Percentiles rank a stretch among this genome's conserved stretches.
phyloP scores from a whole-genome alignment of 1,139 yeast species.

The Yamadazyma sp. region DNA sequence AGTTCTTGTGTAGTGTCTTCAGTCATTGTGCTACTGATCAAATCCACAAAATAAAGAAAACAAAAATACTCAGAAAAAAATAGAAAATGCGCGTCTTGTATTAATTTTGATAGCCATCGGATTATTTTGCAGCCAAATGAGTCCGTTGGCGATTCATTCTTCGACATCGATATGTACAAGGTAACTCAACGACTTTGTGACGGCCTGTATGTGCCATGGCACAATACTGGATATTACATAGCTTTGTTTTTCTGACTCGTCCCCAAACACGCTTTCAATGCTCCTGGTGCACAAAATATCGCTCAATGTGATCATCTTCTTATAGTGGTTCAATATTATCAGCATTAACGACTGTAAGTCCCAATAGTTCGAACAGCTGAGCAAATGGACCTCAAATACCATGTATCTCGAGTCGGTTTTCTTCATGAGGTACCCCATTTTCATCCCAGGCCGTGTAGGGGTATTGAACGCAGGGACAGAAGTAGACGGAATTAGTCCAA shows the following conservation, averaged over 20 bases:
- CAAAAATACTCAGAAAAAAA: neutral
- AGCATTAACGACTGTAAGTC: slow-evolving; percentile 57
- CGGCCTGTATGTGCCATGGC: slow-evolving; percentile 89
- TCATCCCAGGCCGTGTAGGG: slow-evolving; percentile 68
- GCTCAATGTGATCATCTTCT: slow-evolving; percentile 58
- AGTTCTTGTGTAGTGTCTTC: slow-evolving; percentile 15
- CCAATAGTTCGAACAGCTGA: slow-evolving; percentile 70
- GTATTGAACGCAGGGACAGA: slow-evolving; percentile 69
- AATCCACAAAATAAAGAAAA: slow-evolving; percentile 1
- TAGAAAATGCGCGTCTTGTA: slow-evolving; percentile 3
- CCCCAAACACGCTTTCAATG: slow-evolving; percentile 21
- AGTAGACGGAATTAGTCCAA: slow-evolving; percentile 61
- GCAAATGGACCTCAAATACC: slow-evolving; percentile 59
- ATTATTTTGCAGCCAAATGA: neutral
- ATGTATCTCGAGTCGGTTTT: slow-evolving; percentile 22
- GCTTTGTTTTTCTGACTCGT: slow-evolving; percentile 22
- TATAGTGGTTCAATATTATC: slow-evolving; percentile 63
- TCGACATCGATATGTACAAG: slow-evolving; percentile 44
- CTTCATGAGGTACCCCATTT: slow-evolving; percentile 68
- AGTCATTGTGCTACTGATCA: slow-evolving; percentile 8
- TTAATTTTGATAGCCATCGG: neutral
- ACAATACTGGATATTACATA: slow-evolving; percentile 27
- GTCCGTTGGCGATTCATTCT: slow-evolving; percentile 16
- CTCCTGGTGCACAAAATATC: slow-evolving; percentile 38
- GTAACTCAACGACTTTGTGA: slow-evolving; percentile 59